Evolutionary conservation across 495 filamentous ascomycete genomes (phyloP).

Genomic region (Zalerion maritima): DNA sequence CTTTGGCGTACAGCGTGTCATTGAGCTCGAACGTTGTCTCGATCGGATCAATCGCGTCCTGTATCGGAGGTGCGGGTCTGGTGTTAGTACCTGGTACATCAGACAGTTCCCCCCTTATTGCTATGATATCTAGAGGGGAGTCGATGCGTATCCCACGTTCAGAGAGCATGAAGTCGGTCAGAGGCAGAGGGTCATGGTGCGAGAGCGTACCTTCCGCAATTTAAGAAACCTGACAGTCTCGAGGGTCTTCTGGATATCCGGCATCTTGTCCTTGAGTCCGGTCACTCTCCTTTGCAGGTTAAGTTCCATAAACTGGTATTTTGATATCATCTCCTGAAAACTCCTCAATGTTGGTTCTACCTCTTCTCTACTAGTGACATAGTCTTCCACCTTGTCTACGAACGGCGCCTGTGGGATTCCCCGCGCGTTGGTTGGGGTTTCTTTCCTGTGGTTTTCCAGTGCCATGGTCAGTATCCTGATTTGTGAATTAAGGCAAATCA

Average conservation of each 20-base stretch:
- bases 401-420: conserved; percentile 93
- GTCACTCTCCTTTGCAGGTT: conserved; percentile 74
- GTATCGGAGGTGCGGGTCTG: not conserved
- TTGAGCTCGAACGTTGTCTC: conserved; percentile 93
- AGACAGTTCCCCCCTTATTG: conserved; percentile 1
- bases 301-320: conserved; percentile 99
- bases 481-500: no score
- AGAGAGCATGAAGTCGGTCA: not conserved
- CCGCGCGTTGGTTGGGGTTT: conserved; percentile 64
- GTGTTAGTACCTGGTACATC: conserved; percentile 1
- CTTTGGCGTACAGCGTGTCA: conserved; percentile 88
- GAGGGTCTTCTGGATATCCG: conserved; percentile 93
- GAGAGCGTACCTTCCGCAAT: conserved; percentile 40
- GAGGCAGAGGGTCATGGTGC: conserved; percentile 1
- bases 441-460: conserved; percentile 31
- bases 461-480: no score
- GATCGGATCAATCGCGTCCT: conserved; percentile 45
- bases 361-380: conserved; percentile 70
- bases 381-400: conserved; percentile 91
- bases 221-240: conserved; percentile 81
- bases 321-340: conserved; percentile 99
- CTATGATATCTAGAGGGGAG: not conserved
- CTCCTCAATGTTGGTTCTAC: conserved; percentile 80
- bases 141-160: conserved; percentile 14
- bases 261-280: conserved; percentile 85